Conservation (phyloP, 306 rosid species). For the Alnus glutinosa region DNA sequence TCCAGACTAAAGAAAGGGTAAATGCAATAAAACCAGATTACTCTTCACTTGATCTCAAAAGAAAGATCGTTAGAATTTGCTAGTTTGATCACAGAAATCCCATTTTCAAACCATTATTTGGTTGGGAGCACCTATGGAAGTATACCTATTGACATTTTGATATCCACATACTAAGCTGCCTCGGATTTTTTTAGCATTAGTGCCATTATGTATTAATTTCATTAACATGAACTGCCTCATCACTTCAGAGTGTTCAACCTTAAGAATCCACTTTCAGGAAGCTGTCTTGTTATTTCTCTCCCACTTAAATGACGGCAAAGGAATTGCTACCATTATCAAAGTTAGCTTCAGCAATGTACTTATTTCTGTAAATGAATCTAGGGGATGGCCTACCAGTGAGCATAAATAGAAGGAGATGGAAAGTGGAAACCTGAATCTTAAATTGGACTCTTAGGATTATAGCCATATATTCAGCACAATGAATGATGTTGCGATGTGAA, state of each 20-base stretch:
- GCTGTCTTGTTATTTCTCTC: background rate
- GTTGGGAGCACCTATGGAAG: background rate
- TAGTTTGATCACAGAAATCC: background rate
- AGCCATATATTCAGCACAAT: background rate
- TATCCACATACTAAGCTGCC: too few species aligned
- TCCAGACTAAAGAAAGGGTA: background rate
- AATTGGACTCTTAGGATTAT: background rate
- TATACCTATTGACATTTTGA: background rate
- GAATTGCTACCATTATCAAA: background rate
- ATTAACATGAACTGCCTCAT: too few species aligned
- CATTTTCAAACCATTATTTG: background rate
- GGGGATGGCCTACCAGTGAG: background rate
- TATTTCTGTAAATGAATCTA: background rate
- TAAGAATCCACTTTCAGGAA: too few species aligned
- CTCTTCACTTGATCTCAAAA: background rate
- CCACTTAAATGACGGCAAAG: background rate
- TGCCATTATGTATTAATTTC: too few species aligned
- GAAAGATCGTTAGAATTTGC: background rate
- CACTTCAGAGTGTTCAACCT: too few species aligned
- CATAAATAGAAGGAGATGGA: background rate
- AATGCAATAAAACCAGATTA: background rate
- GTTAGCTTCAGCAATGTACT: background rate
- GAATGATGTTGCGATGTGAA: background rate
- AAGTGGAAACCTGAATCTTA: background rate
- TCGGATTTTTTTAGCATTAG: too few species aligned